Evolutionary conservation across 2,329 filamentous ascomycete species (phyloP).

Genomic region (Daldinia eschscholtzii): DNA sequence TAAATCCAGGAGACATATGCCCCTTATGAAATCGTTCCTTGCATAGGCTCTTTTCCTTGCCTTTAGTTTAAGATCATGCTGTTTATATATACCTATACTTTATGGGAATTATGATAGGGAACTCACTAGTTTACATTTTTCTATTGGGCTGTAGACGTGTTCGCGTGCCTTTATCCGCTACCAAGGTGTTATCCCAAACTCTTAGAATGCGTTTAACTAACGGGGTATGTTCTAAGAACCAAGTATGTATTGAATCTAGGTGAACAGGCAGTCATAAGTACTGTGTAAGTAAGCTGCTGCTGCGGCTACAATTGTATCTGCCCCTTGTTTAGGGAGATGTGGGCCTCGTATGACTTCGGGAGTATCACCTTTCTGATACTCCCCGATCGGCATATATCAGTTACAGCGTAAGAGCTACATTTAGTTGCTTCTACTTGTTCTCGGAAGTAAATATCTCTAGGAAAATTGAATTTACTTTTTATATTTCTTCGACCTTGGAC

Average conservation of each 20-base stretch:
- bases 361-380: slow-evolving; percentile 5
- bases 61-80: neutral
- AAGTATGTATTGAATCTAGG: neutral
- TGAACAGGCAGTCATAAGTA: neutral
- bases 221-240: neutral
- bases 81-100: neutral
- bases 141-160: neutral
- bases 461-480: neutral
- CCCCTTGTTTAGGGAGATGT: slow-evolving; percentile 12
- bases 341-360: slow-evolving; percentile 6
- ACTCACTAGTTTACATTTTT: neutral
- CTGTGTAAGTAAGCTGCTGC: neutral
- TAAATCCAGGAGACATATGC: neutral
- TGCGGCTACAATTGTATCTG: neutral
- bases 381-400: neutral
- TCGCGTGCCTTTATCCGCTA: too few relatives aligned
- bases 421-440: neutral
- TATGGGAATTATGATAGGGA: neutral
- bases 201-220: neutral
- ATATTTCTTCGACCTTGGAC: neutral
- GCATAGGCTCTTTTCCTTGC: neutral
- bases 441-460: neutral
- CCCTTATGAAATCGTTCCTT: neutral
- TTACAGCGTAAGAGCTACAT: neutral
- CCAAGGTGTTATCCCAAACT: neutral